Evolutionary conservation across 192 early-diverging fungal species (phyloP).

Genomic region (Linnemannia elongata): DNA sequence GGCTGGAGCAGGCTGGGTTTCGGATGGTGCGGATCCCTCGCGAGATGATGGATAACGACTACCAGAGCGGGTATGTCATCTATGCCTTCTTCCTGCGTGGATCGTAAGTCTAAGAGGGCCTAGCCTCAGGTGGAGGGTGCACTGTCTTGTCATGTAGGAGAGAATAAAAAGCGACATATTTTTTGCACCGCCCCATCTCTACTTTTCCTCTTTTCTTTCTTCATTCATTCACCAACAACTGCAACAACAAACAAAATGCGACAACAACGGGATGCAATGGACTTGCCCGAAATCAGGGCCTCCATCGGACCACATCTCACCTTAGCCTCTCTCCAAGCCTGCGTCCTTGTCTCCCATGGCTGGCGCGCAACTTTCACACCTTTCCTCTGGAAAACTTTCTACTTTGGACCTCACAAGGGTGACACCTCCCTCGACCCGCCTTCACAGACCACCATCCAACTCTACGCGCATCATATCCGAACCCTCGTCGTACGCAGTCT

Average conservation of each 20-base stretch:
- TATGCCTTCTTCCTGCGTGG: constrained; percentile 35
- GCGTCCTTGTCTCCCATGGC: background rate
- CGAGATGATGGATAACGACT: constrained; percentile 48
- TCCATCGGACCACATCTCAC: background rate
- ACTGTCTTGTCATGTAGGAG: background rate
- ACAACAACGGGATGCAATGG: background rate
- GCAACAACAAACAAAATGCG: background rate
- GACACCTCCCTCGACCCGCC: background rate
- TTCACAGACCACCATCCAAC: background rate
- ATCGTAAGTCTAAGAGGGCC: background rate
- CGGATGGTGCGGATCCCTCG: constrained; percentile 45
- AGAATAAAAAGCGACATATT: background rate
- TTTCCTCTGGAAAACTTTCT: background rate
- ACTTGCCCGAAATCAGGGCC: background rate
- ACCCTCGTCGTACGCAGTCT: background rate
- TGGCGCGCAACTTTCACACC: background rate
- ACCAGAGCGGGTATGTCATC: constrained; percentile 53
- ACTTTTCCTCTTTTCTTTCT: background rate
- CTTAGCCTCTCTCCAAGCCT: background rate
- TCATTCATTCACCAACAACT: background rate
- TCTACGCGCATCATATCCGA: background rate
- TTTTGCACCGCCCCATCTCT: too few species aligned
- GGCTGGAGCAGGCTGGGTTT: constrained; percentile 46
- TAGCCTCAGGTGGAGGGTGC: background rate
- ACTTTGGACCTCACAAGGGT: background rate